Evolutionary conservation across 495 filamentous ascomycete genomes (phyloP).

Genomic region (Penicillium odoratum): DNA sequence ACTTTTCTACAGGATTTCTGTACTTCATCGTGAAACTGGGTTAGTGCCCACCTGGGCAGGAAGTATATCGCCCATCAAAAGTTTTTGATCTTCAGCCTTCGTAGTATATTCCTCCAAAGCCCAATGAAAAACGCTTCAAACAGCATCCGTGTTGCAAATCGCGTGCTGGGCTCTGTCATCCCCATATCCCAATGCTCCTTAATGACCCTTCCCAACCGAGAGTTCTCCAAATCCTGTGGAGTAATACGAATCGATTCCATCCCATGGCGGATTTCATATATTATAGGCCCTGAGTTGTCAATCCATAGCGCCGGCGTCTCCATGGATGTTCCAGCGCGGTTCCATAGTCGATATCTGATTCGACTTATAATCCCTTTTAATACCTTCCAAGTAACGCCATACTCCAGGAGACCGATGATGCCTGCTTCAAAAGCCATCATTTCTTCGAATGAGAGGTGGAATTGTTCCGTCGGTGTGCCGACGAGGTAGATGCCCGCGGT

Average conservation of each 20-base stretch:
- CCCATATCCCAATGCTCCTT: constrained; percentile 24
- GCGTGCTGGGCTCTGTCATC: constrained; percentile 1
- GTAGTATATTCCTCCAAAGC: constrained; percentile 16
- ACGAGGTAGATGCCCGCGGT: constrained; percentile 25
- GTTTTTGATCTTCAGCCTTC: constrained; percentile 9
- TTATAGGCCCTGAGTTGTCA: constrained; percentile 21
- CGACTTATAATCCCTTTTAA: constrained; percentile 9
- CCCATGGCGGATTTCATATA: constrained; percentile 24
- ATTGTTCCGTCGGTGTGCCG: constrained; percentile 22
- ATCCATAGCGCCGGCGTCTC: constrained; percentile 19
- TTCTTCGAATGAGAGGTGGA: constrained; percentile 28
- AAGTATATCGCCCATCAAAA: background rate
- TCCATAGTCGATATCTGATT: constrained; percentile 19
- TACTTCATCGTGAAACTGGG: no score
- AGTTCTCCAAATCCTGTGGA: constrained; percentile 18
- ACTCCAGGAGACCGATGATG: constrained; percentile 25
- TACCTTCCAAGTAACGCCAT: constrained; percentile 22
- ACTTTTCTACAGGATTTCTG: background rate
- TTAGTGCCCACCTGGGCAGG: no score
- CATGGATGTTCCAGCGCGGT: constrained; percentile 6
- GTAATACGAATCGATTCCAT: constrained; percentile 15
- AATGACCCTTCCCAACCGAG: constrained; percentile 18
- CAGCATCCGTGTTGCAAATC: constrained; percentile 11
- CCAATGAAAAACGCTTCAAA: constrained; percentile 23
- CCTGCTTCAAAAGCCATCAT: constrained; percentile 20